phyloP scores from a whole-genome alignment of 2,329 filamentous ascomycete species.

The Biscogniauxia sp. region DNA sequence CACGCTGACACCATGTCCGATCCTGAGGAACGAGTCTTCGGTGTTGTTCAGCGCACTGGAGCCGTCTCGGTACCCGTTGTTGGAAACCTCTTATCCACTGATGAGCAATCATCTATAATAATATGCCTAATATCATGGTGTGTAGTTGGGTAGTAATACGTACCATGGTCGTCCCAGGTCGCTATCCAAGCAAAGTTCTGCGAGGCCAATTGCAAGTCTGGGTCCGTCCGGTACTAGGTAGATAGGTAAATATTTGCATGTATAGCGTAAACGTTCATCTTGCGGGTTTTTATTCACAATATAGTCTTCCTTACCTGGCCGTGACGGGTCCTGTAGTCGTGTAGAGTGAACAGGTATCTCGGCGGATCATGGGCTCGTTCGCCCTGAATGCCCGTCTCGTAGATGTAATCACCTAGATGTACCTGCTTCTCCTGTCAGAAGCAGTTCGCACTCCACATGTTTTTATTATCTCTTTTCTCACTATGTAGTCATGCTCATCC shows the following conservation, averaged over 20 bases:
- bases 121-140: too few species aligned
- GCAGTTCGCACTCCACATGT: not conserved
- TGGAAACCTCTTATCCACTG: conserved; percentile 49
- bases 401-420: conserved; percentile 56
- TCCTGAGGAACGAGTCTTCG: conserved; percentile 60
- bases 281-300: too few species aligned
- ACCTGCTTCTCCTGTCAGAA: conserved; percentile 16
- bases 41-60: conserved; percentile 62
- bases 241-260: not conserved
- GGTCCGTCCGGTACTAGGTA: conserved; percentile 39
- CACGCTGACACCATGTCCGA: conserved; percentile 57
- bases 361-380: conserved; percentile 28
- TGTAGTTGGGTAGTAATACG: not conserved
- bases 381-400: conserved; percentile 49
- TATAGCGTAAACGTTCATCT: not conserved
- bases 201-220: conserved; percentile 40
- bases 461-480: conserved; percentile 31
- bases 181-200: conserved; percentile 45
- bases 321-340: conserved; percentile 44
- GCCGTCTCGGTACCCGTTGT: conserved; percentile 66
- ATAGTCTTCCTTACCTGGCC: conserved; percentile 28
- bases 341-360: conserved; percentile 33
- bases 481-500: conserved; percentile 45
- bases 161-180: conserved; percentile 44
- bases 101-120: too few species aligned